A percentile compares a stretch with the other conserved stretches of the same genome.
Conservation (phyloP, 768 basidiomycete genomes). For the Tylopilus rubrobrunneus region DNA sequence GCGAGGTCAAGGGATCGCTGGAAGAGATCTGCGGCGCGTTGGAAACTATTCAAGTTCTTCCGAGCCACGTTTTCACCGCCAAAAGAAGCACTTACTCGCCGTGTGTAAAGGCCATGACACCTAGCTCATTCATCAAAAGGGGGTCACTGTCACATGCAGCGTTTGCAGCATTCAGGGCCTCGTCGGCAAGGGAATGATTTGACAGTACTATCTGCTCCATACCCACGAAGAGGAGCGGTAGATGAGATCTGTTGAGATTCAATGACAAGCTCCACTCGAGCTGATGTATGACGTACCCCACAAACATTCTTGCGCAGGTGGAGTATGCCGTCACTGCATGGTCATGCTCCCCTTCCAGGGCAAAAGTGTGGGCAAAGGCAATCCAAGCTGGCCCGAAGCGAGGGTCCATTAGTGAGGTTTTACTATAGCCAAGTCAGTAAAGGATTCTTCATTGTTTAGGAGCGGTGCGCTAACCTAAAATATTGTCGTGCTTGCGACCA, state of each 20-base stretch:
- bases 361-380: constrained; percentile 96
- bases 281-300: constrained; percentile 58
- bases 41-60: constrained; percentile 54
- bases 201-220: constrained; percentile 97
- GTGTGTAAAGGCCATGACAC: constrained; percentile 87
- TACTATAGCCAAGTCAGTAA: constrained; percentile 45
- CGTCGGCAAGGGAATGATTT: constrained; percentile 77
- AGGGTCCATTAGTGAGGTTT: constrained; percentile 95
- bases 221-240: constrained; percentile 92
- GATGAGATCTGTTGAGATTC: constrained; percentile 68
- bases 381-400: constrained; percentile 97
- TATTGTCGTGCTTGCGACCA: constrained; percentile 92
- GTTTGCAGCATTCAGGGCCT: constrained; percentile 80
- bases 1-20: constrained; percentile 75
- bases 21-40: constrained; percentile 68
- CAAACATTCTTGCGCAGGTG: constrained; percentile 92
- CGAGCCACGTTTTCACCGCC: not conserved
- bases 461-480: constrained; percentile 67
- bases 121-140: constrained; percentile 85
- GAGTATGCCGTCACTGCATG: constrained; percentile 98
- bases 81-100: constrained; percentile 55
- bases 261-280: not conserved
- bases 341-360: constrained; percentile 96
- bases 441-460: not conserved
- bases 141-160: constrained; percentile 86